Percentiles rank a stretch among this genome's conserved stretches.
These are phyloP conservation scores for Lyophyllum semitale DNA, from an alignment of 768 basidiomycete species.

Conservation along the genomic window DNA sequence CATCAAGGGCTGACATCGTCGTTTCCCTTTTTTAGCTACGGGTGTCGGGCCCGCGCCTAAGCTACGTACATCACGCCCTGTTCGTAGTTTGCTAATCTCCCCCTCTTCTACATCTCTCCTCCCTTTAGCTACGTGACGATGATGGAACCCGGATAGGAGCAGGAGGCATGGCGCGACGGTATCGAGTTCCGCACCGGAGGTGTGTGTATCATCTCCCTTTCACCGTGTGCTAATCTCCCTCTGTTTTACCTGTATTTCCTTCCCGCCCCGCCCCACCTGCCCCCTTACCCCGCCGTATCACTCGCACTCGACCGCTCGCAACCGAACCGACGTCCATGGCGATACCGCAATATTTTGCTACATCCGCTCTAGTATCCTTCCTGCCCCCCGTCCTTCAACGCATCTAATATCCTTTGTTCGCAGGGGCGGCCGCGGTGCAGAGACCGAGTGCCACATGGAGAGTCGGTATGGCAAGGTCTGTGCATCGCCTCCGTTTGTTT, in stretches of 20 bases:
- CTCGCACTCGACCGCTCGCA: no score
- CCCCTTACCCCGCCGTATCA: no score
- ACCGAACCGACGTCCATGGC: not conserved
- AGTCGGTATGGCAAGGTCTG: not conserved
- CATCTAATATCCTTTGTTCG: not conserved
- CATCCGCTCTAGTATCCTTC: not conserved
- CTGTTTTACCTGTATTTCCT: not conserved
- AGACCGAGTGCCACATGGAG: not conserved
- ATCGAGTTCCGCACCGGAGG: not conserved
- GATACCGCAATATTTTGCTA: not conserved
- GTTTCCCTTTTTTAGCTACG: no score
- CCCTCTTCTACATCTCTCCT: no score
- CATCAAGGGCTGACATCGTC: no score
- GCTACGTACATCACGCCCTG: not conserved
- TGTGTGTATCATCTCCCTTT: not conserved
- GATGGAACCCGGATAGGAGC: no score
- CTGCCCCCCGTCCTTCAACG: not conserved
- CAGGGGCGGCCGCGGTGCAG: slow-evolving; percentile 5
- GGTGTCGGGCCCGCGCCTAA: no score
- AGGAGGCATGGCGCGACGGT: no score
- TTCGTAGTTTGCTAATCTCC: not conserved
- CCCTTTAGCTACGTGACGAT: no score
- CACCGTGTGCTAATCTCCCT: not conserved
- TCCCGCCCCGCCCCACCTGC: not conserved
- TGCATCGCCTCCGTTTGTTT: no score